Conservation (phyloP, 1,284 basidiomycete species). For the Boletus sp. region DNA sequence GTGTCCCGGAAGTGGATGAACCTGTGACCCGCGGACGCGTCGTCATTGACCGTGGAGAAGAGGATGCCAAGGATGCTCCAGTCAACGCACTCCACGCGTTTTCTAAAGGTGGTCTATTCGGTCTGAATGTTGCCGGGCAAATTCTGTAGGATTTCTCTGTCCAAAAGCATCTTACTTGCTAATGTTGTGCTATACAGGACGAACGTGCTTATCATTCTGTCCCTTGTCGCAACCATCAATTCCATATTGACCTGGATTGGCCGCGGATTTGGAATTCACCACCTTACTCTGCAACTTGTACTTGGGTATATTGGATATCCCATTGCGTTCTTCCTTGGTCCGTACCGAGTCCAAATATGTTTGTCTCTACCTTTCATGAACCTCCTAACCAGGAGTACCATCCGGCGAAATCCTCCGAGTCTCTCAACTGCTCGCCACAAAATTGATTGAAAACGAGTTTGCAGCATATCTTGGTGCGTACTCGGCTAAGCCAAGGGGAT, state of each 20-base stretch:
- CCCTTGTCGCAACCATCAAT: slow-evolving; percentile 79
- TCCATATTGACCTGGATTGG: slow-evolving; percentile 89
- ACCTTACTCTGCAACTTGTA: slow-evolving; percentile 80
- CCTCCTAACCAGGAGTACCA: slow-evolving; percentile 53
- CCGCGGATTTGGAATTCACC: slow-evolving; percentile 77
- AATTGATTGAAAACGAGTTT: slow-evolving; percentile 87
- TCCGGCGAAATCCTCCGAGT: slow-evolving; percentile 68
- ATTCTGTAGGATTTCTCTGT: slow-evolving; percentile 54
- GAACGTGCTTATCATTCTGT: slow-evolving; percentile 77
- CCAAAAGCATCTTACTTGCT: slow-evolving; percentile 3
- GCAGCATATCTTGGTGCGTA: slow-evolving; percentile 62
- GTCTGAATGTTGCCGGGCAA: slow-evolving; percentile 81
- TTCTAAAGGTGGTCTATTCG: slow-evolving; percentile 82
- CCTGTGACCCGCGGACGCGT: slow-evolving; percentile 81
- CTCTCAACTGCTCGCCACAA: slow-evolving; percentile 79
- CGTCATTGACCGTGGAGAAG: slow-evolving; percentile 71
- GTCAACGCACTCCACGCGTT: slow-evolving; percentile 87
- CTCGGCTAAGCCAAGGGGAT: background rate
- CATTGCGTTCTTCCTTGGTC: slow-evolving; percentile 75
- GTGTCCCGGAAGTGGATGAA: slow-evolving; percentile 78
- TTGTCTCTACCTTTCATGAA: slow-evolving; percentile 1
- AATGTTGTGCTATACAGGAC: slow-evolving; percentile 39
- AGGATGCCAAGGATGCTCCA: slow-evolving; percentile 49
- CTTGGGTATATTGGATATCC: slow-evolving; percentile 88
- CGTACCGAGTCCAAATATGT: slow-evolving; percentile 7